phyloP scores from a whole-genome alignment of 148 eudicot genomes.

The Chenopodium formosanum region DNA sequence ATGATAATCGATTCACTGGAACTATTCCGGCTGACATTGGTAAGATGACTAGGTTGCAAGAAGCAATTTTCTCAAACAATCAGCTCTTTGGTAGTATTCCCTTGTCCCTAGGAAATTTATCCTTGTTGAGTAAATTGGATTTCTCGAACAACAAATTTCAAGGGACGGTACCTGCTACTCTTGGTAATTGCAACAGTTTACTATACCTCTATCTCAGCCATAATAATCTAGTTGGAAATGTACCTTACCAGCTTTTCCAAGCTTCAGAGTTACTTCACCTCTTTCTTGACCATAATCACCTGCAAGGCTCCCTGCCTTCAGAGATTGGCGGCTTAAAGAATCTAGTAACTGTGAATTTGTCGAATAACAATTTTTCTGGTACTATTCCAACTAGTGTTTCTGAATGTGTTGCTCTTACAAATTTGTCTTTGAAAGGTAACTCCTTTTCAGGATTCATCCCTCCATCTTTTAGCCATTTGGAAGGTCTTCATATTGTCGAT shows the following conservation, averaged over 20 bases:
- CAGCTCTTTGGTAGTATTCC: slow-evolving; percentile 23
- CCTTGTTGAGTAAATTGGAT: background rate
- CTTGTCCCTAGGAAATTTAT: background rate
- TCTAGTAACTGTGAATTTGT: background rate
- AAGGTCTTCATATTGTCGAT: slow-evolving; percentile 11
- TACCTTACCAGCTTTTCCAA: slow-evolving; percentile 13
- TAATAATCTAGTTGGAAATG: slow-evolving; percentile 9
- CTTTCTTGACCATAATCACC: background rate
- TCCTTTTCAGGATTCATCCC: slow-evolving; percentile 27
- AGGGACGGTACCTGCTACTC: slow-evolving; percentile 16
- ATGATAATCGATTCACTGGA: slow-evolving; percentile 17
- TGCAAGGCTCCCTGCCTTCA: slow-evolving; percentile 24
- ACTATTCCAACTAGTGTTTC: slow-evolving; percentile 15
- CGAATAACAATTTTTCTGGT: slow-evolving; percentile 16
- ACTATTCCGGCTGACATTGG: slow-evolving; percentile 25
- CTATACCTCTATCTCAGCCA: background rate
- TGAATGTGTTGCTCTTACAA: slow-evolving; percentile 6
- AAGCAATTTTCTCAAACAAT: slow-evolving; percentile 4
- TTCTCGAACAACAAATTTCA: slow-evolving; percentile 1
- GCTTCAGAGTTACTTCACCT: background rate
- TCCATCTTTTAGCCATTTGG: slow-evolving; percentile 9
- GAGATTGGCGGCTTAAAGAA: slow-evolving; percentile 8
- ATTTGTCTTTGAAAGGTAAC: slow-evolving; percentile 5
- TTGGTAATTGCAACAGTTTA: slow-evolving; percentile 15
- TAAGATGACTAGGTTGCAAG: background rate